phyloP scores from a whole-genome alignment of 2,329 filamentous ascomycete species.

The Hypoxylon sp. region DNA sequence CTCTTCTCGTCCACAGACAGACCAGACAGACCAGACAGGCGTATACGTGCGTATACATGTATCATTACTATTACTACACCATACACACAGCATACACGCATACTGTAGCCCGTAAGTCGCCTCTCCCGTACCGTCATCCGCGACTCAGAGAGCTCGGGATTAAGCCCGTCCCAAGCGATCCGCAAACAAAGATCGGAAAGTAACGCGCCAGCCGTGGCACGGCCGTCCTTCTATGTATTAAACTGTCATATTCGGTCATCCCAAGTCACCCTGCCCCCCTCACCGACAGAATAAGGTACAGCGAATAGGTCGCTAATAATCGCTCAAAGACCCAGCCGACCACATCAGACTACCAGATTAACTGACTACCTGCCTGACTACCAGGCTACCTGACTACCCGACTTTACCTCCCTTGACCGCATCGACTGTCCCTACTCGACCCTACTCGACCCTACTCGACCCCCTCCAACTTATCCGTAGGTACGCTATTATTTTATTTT shows the following conservation, averaged over 20 bases:
- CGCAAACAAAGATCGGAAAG: slow-evolving; percentile 19
- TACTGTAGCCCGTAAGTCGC: too few relatives aligned
- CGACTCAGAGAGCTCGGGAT: slow-evolving; percentile 5
- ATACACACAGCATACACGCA: too few relatives aligned
- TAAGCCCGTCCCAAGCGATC: slow-evolving; percentile 5
- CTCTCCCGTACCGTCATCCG: slow-evolving; percentile 31
- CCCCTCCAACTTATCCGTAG: slow-evolving; percentile 13
- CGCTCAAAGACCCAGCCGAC: slow-evolving; percentile 30
- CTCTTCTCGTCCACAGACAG: too few relatives aligned
- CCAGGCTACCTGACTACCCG: too few relatives aligned
- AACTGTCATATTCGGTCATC: not conserved
- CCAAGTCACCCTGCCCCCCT: slow-evolving; percentile 16
- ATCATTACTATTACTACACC: slow-evolving; percentile 9
- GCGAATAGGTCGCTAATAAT: slow-evolving; percentile 30
- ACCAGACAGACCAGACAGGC: too few relatives aligned
- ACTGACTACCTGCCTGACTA: too few relatives aligned
- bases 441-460: too few relatives aligned
- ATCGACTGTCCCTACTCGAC: slow-evolving; percentile 9
- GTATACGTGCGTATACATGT: too few relatives aligned
- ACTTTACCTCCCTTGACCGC: slow-evolving; percentile 26
- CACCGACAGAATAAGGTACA: slow-evolving; percentile 23
- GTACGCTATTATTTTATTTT: not conserved
- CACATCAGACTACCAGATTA: slow-evolving; percentile 26
- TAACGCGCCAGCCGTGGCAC: slow-evolving; percentile 5
- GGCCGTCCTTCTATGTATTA: not conserved